These are phyloP conservation scores for Wallemia mellicola DNA, from an alignment of 1,284 basidiomycete species.

Conservation along the genomic window DNA sequence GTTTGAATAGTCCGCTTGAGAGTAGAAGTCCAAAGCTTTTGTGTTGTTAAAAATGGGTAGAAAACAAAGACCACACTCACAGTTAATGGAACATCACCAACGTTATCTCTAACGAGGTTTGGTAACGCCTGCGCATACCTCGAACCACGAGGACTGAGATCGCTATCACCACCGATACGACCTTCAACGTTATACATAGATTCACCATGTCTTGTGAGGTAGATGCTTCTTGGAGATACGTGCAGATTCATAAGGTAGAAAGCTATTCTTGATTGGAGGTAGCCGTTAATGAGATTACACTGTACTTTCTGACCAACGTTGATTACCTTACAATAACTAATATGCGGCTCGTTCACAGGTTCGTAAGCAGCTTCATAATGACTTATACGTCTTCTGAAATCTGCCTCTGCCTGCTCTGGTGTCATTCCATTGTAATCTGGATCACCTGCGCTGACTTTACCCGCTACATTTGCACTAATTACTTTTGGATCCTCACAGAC, in stretches of 20 bases:
- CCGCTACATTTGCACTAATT: slow-evolving; percentile 77
- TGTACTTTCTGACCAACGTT: slow-evolving; percentile 66
- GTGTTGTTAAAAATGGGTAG: background rate
- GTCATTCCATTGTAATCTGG: slow-evolving; percentile 85
- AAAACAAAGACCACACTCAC: slow-evolving; percentile 19
- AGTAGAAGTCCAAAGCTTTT: slow-evolving; percentile 81
- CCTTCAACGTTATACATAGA: slow-evolving; percentile 90
- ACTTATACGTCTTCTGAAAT: slow-evolving; percentile 70
- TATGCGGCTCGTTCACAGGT: slow-evolving; percentile 51
- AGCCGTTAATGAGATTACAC: slow-evolving; percentile 51
- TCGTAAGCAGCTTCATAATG: slow-evolving; percentile 93
- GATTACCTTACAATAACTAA: slow-evolving; percentile 58
- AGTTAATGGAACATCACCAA: slow-evolving; percentile 61
- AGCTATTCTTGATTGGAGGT: slow-evolving; percentile 81
- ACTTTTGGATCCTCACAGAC: slow-evolving; percentile 76
- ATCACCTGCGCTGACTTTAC: slow-evolving; percentile 86
- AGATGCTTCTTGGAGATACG: slow-evolving; percentile 83
- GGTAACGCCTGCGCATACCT: slow-evolving; percentile 65
- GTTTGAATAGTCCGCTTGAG: slow-evolving; percentile 79
- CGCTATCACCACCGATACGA: slow-evolving; percentile 85
- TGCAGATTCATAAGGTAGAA: slow-evolving; percentile 98
- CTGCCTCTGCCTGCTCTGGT: slow-evolving; percentile 50
- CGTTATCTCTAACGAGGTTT: slow-evolving; percentile 58
- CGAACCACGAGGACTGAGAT: slow-evolving; percentile 53
- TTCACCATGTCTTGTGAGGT: slow-evolving; percentile 93